Evolutionary conservation across 2,329 filamentous ascomycete species (phyloP).

Genomic region (Chrysoporthe cubensis): DNA sequence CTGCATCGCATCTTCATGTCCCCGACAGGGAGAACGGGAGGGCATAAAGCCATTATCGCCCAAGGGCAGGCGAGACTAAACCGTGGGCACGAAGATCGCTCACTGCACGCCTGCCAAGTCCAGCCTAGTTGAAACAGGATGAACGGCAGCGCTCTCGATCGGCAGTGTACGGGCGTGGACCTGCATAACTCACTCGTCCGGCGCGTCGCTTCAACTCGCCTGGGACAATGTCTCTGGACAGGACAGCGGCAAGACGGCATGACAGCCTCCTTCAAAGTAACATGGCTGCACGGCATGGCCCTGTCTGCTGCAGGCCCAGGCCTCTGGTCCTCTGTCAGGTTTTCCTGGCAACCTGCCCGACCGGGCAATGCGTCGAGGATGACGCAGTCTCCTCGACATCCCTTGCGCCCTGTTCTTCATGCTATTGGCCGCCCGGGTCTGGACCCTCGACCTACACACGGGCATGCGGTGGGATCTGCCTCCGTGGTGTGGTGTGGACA

Average conservation of each 20-base stretch:
- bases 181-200: not conserved
- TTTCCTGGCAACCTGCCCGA: slow-evolving; percentile 7
- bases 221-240: too few relatives aligned
- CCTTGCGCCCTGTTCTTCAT: not conserved
- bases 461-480: slow-evolving; percentile 16
- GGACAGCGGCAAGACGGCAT: too few relatives aligned
- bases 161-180: not conserved
- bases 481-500: slow-evolving; percentile 22
- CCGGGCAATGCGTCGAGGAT: not conserved
- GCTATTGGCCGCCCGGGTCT: slow-evolving; percentile 11
- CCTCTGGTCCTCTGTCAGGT: not conserved
- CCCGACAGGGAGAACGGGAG: not conserved
- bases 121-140: not conserved
- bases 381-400: slow-evolving; percentile 5
- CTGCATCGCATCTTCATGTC: not conserved
- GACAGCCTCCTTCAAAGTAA: not conserved
- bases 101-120: slow-evolving; percentile 5
- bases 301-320: not conserved
- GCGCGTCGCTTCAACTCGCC: not conserved
- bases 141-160: not conserved
- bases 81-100: not conserved
- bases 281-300: not conserved
- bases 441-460: slow-evolving; percentile 8
- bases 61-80: not conserved
- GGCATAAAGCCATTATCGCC: not conserved